phyloP scores from a whole-genome alignment of 148 eudicot species.

The Rhododendron williamsianum region DNA sequence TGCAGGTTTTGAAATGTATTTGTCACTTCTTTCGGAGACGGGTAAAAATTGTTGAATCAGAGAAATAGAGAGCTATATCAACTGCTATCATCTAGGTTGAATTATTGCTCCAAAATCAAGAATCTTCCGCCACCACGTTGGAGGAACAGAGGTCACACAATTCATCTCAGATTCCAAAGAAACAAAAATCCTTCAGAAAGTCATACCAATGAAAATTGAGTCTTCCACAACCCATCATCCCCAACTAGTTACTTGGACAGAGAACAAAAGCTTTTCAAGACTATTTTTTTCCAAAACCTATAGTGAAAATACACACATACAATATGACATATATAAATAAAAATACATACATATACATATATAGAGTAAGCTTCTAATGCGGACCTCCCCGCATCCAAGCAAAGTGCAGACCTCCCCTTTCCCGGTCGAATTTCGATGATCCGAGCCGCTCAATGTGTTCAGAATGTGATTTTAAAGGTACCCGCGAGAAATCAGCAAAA shows the following conservation, averaged over 20 bases:
- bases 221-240: neutral
- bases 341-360: neutral
- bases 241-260: neutral
- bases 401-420: too few species aligned
- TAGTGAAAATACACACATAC: neutral
- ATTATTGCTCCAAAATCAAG: neutral
- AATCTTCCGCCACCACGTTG: neutral
- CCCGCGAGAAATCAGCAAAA: too few species aligned
- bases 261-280: neutral
- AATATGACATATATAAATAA: neutral
- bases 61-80: neutral
- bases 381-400: too few species aligned
- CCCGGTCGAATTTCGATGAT: too few species aligned
- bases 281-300: neutral
- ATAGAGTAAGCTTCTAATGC: too few species aligned
- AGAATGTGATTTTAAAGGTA: too few species aligned
- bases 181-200: neutral
- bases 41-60: neutral
- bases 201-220: neutral
- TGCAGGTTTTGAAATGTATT: neutral
- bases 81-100: neutral
- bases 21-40: neutral
- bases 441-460: too few species aligned
- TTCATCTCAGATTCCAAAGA: neutral
- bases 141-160: neutral